Evolutionary conservation across 371 early-diverging fungal genomes (phyloP).

Genomic region (Mucor ambiguus): DNA sequence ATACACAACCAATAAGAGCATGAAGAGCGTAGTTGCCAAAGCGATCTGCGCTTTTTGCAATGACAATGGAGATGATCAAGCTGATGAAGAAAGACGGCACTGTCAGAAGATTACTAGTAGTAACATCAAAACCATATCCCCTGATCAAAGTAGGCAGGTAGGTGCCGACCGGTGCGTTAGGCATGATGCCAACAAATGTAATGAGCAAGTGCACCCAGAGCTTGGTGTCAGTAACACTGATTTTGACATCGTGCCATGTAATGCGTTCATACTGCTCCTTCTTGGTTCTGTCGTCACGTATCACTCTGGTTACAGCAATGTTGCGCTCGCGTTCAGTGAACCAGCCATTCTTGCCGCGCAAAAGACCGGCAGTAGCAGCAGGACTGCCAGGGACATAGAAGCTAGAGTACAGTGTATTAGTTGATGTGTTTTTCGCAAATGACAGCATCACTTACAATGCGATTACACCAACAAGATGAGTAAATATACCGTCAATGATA

Average conservation of each 20-base stretch:
- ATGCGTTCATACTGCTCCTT: conserved; percentile 36
- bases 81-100: conserved; percentile 51
- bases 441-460: conserved; percentile 34
- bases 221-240: conserved; percentile 41
- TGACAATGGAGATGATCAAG: conserved; percentile 41
- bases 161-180: conserved; percentile 41
- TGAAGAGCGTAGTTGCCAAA: conserved; percentile 49
- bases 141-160: conserved; percentile 58
- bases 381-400: conserved; percentile 54
- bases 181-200: conserved; percentile 42
- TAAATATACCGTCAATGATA: conserved; percentile 55
- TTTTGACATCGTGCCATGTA: conserved; percentile 35
- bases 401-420: not conserved
- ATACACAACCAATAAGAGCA: conserved; percentile 40
- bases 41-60: conserved; percentile 48
- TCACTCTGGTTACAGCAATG: conserved; percentile 59
- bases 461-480: conserved; percentile 46
- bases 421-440: not conserved
- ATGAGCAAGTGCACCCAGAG: conserved; percentile 46
- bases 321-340: conserved; percentile 41
- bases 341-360: conserved; percentile 44
- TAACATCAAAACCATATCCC: conserved; percentile 50
- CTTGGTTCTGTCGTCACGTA: conserved; percentile 56
- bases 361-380: conserved; percentile 33
- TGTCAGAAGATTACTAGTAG: conserved; percentile 56